phyloP scores from a whole-genome alignment of 2,329 filamentous ascomycete genomes.

The Stemphylium beticola region DNA sequence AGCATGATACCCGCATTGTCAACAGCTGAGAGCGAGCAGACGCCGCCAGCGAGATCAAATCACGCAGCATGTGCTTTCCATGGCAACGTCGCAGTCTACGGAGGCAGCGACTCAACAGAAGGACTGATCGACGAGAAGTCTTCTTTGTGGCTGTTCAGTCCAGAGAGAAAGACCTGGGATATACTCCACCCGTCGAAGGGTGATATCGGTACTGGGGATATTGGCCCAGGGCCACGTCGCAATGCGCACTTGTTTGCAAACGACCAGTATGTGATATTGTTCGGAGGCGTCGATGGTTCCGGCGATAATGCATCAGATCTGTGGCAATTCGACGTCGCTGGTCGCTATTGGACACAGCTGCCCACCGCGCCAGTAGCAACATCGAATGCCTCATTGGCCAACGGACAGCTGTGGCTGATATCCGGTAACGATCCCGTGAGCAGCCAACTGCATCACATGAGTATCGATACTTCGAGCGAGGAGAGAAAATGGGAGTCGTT shows the following conservation, averaged over 20 bases:
- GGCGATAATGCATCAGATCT: constrained; percentile 33
- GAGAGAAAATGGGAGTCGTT: constrained; percentile 48
- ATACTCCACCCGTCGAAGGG: constrained; percentile 22
- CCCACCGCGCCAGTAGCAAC: constrained; percentile 36
- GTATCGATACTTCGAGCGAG: constrained; percentile 25
- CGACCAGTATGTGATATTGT: constrained; percentile 29
- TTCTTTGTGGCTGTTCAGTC: constrained; percentile 52
- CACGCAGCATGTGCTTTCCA: constrained; percentile 52
- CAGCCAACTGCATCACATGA: constrained; percentile 37
- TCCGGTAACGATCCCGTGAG: constrained; percentile 42
- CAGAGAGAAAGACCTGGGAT: constrained; percentile 36
- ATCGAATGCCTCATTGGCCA: constrained; percentile 45
- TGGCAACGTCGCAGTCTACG: constrained; percentile 49
- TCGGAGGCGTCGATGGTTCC: constrained; percentile 35
- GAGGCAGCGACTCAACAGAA: constrained; percentile 44
- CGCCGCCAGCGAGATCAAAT: constrained; percentile 45
- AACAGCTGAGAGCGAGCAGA: constrained; percentile 33
- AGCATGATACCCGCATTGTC: constrained; percentile 51
- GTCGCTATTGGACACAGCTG: constrained; percentile 31
- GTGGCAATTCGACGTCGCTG: constrained; percentile 33
- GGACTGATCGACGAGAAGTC: constrained; percentile 45
- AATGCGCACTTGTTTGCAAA: constrained; percentile 30
- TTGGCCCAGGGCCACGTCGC: constrained; percentile 28
- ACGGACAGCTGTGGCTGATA: constrained; percentile 50
- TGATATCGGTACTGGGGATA: constrained; percentile 15